A percentile compares a stretch with the other conserved stretches of the same genome.
These are phyloP conservation scores for Rhododendron griersonianum DNA, from an alignment of 148 eudicot species.

Conservation along the genomic window DNA sequence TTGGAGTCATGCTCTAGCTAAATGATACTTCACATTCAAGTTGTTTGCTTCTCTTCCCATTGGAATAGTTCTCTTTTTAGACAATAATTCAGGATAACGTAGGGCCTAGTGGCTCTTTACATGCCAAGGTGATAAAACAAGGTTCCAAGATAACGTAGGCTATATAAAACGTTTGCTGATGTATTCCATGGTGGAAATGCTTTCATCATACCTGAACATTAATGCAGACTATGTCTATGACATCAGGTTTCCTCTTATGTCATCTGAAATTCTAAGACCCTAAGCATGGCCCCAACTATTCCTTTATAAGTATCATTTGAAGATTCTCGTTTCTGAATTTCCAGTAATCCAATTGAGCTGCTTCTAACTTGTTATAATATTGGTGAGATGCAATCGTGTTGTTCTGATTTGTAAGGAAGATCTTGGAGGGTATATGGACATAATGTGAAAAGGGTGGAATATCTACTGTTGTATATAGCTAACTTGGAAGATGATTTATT, in stretches of 20 bases:
- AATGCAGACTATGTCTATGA: not conserved
- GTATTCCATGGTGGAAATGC: not conserved
- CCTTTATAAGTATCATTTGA: not conserved
- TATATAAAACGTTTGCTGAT: not conserved
- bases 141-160: not conserved
- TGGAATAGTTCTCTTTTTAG: not conserved
- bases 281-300: not conserved
- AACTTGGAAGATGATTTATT: not conserved
- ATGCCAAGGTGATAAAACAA: not conserved
- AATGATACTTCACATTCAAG: not conserved
- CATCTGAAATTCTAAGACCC: not conserved
- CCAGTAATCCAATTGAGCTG: not conserved
- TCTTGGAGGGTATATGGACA: not conserved
- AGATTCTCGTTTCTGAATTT: not conserved
- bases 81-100: not conserved
- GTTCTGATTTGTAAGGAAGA: not conserved
- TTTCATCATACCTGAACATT: not conserved
- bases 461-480: not conserved
- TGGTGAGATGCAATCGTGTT: not conserved
- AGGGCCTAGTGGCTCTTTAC: not conserved
- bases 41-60: not conserved
- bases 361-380: not conserved
- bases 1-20: not conserved
- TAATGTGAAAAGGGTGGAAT: not conserved
- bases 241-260: not conserved